These are phyloP conservation scores for Phanerodontia chrysosporium DNA, from an alignment of 768 basidiomycete species.

Conservation along the genomic window DNA sequence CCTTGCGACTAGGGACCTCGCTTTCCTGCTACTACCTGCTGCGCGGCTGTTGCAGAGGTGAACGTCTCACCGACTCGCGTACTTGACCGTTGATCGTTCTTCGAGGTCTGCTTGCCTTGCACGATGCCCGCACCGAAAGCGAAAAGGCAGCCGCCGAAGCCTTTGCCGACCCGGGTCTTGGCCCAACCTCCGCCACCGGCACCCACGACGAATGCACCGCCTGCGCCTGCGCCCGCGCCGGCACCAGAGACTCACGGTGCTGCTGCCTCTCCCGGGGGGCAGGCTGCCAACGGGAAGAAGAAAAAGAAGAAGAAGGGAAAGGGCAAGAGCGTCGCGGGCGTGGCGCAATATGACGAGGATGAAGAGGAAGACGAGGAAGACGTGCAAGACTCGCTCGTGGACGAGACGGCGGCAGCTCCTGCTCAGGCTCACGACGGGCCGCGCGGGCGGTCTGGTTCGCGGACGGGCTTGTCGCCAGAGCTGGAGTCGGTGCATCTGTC, in stretches of 20 bases:
- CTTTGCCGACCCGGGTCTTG: not conserved
- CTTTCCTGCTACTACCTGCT: not conserved
- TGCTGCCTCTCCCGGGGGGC: slow-evolving; percentile 9
- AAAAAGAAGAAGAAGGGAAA: slow-evolving; percentile 46
- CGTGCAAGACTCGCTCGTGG: slow-evolving; percentile 18
- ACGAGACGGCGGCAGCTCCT: slow-evolving; percentile 13
- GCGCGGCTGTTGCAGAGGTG: slow-evolving; percentile 1
- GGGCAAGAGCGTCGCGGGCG: slow-evolving; percentile 25
- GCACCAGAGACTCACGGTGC: too few relatives aligned
- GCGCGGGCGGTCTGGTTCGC: slow-evolving; percentile 13
- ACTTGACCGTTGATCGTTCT: not conserved
- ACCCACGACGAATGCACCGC: not conserved
- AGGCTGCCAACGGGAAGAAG: slow-evolving; percentile 30
- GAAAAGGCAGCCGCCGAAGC: slow-evolving; percentile 12
- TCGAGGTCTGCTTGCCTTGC: not conserved
- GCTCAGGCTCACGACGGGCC: too few relatives aligned
- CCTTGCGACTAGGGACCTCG: not conserved
- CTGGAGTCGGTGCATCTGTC: slow-evolving; percentile 46
- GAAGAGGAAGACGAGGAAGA: slow-evolving; percentile 27
- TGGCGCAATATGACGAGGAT: slow-evolving; percentile 15
- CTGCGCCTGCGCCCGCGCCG: not conserved
- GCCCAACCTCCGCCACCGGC: not conserved
- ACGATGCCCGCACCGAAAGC: slow-evolving; percentile 21
- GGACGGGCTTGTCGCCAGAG: slow-evolving; percentile 39
- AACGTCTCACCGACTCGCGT: not conserved